Percentiles rank a stretch among this genome's conserved stretches.
Conservation (phyloP, 805 yeast genomes). For the Alloascoidea africana region DNA sequence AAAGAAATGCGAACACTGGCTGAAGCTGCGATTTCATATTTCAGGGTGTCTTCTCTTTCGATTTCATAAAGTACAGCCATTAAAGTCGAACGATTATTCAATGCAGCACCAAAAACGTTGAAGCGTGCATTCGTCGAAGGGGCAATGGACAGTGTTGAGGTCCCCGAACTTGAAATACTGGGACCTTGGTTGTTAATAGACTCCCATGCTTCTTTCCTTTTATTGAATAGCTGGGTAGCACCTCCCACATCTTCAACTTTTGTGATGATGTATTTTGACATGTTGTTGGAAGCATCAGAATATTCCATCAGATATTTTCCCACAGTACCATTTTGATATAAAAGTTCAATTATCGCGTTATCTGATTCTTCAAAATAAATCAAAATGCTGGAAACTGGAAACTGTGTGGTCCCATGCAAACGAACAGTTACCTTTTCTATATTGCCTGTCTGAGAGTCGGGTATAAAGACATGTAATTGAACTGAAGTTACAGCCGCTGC, state of each 20-base stretch:
- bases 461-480: neutral
- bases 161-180: no score
- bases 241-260: neutral
- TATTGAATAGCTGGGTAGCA: neutral
- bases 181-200: neutral
- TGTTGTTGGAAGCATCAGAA: no score
- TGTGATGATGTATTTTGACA: no score
- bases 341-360: neutral
- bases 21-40: neutral
- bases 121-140: no score
- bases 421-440: no score
- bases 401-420: no score
- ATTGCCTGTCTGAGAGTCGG: no score
- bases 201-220: neutral
- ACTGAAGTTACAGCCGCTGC: conserved; percentile 1
- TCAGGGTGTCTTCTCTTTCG: neutral
- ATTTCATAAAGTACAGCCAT: neutral
- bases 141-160: no score
- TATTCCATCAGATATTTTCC: neutral
- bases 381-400: neutral
- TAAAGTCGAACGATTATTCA: neutral
- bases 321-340: neutral
- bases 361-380: neutral
- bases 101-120: neutral
- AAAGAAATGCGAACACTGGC: neutral